A percentile compares a stretch with the other conserved stretches of the same genome.
Evolutionary conservation across 345 rosid genomes (phyloP).

Genomic region (Hibiscus tridactylites): DNA sequence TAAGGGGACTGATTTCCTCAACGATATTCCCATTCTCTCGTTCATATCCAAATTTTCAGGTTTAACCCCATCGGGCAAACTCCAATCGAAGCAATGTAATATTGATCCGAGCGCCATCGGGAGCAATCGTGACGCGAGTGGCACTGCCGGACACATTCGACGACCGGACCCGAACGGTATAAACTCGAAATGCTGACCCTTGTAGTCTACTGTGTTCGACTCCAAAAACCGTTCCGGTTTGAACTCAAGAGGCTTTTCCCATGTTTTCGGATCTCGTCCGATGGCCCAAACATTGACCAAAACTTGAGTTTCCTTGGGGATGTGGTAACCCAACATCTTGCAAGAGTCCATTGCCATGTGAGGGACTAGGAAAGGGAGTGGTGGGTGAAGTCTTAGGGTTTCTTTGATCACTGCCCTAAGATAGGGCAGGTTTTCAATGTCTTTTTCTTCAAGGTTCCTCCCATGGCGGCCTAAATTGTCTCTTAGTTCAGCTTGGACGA

Average conservation of each 20-base stretch:
- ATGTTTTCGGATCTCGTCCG: constrained; percentile 54
- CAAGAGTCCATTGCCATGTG: constrained; percentile 69
- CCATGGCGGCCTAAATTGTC: constrained; percentile 5
- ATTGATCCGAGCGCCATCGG: constrained; percentile 59
- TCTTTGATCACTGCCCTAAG: constrained; percentile 52
- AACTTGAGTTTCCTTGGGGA: constrained; percentile 73
- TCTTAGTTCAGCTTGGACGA: constrained; percentile 36
- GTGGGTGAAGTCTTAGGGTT: constrained; percentile 70
- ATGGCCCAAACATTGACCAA: constrained; percentile 64
- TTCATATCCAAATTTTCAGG: constrained; percentile 55
- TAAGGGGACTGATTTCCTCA: constrained; percentile 50
- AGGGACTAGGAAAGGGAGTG: constrained; percentile 70
- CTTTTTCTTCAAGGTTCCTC: constrained; percentile 33
- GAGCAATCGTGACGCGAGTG: constrained; percentile 53
- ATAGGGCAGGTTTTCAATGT: constrained; percentile 35
- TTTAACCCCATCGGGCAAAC: constrained; percentile 29
- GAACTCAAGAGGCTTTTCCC: constrained; percentile 48
- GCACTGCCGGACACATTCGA: constrained; percentile 79
- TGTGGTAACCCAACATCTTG: constrained; percentile 43
- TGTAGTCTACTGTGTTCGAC: constrained; percentile 31
- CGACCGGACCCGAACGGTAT: constrained; percentile 78
- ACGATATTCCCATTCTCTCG: constrained; percentile 61
- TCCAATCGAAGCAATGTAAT: constrained; percentile 55
- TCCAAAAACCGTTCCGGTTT: constrained; percentile 62
- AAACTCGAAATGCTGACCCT: constrained; percentile 59